Base-by-base conservation (phyloP, 176 grass and related monocot species). In the Neostapfia colusana region DNA sequence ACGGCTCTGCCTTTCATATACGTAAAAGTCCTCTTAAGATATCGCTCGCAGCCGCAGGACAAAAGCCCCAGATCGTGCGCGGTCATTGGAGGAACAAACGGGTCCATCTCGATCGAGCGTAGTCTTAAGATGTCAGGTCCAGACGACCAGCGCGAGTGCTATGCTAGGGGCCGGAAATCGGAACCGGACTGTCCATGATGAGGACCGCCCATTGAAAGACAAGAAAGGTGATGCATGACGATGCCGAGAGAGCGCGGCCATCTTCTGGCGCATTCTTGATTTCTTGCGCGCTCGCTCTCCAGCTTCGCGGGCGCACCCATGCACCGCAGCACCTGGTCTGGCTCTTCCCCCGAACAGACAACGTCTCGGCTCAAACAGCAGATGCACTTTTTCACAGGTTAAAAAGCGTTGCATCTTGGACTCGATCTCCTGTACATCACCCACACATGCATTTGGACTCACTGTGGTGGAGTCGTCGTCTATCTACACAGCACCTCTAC, bases 401-500 rank as follows among this genome's bases (percentile, higher is more conserved):
- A 82, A 60, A 61, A 81, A 54, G 26, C 8, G 51, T 42, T 79
- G 74, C 74, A 83, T 6, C 45, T 37, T 63, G 63, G 46, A 75
- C 76, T 75, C 61, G 59, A 5, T 5, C 28, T 59, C 26, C 0
- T 4, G 0, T 58, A 66, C 79, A 82, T 6, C 67, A 21, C 40
- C 66, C 66, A 75, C 31, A 63, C 50, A 53, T 49, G 45, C 5
- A 36, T 41, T 5, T 20, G 73, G 83, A n/a, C n/a, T n/a, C n/a
- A n/a, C n/a, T n/a, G n/a, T n/a, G n/a, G n/a, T n/a, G n/a, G n/a
- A n/a, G n/a, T n/a, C n/a, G 74, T 63, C 61, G 6, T 74, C 74
- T 65, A 57, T 57, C 21, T 57, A 57, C 54, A 57, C 4, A 7
- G 20, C 7, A 35, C 49, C 43, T 48, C 34, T 44, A 50, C 50